Conservation (phyloP, 768 basidiomycete species). For the Candolleomyces eurysporus region DNA sequence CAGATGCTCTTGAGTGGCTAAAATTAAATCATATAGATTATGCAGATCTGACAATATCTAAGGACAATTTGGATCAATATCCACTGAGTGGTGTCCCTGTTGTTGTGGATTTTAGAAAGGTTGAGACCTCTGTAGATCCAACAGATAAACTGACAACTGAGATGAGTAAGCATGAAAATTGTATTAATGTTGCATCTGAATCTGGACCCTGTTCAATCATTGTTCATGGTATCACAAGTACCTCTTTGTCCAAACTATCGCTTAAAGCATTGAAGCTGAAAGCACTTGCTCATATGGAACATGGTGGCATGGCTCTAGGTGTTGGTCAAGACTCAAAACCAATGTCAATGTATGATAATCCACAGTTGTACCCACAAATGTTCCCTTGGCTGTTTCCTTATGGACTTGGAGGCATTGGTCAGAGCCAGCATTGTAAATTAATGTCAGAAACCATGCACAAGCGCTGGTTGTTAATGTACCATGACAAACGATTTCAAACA, state of each 20-base stretch:
- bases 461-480: slow-evolving; percentile 25
- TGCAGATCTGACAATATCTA: slow-evolving; percentile 18
- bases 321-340: not conserved
- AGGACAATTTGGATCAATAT: slow-evolving; percentile 15
- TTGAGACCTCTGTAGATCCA: slow-evolving; percentile 18
- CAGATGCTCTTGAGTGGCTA: slow-evolving; percentile 23
- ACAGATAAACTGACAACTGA: not conserved
- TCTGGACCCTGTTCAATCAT: not conserved
- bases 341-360: not conserved
- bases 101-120: not conserved
- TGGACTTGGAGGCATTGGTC: slow-evolving; percentile 13
- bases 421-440: not conserved
- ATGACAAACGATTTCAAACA: slow-evolving; percentile 33
- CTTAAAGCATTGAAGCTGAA: not conserved
- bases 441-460: slow-evolving; percentile 19
- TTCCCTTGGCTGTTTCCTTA: slow-evolving; percentile 12
- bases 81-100: not conserved
- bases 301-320: not conserved
- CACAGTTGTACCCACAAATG: slow-evolving; percentile 13
- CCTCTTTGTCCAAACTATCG: not conserved
- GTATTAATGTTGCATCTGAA: not conserved
- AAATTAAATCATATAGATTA: slow-evolving; percentile 26
- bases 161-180: not conserved
- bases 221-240: not conserved
- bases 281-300: not conserved